These are phyloP conservation scores for Cordyceps tenuipes DNA, from an alignment of 2,329 filamentous ascomycete species.

Conservation along the genomic window DNA sequence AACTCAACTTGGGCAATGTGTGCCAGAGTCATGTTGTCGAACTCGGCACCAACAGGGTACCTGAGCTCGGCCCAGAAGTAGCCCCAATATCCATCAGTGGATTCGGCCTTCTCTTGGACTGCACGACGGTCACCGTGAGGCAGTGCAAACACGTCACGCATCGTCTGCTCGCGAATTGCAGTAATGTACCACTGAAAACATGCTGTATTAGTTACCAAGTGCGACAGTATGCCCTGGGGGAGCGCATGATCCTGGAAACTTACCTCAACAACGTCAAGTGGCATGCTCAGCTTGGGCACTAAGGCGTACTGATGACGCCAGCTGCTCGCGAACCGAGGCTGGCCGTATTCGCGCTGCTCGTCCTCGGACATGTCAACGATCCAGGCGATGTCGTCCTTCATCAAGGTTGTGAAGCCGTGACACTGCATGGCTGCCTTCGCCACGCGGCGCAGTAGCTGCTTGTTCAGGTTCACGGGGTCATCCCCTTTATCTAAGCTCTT, in stretches of 20 bases:
- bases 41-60: constrained; percentile 30
- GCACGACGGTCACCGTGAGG: constrained; percentile 33
- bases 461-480: constrained; percentile 39
- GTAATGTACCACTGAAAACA: constrained; percentile 45
- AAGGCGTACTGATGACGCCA: constrained; percentile 49
- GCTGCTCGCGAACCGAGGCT: constrained; percentile 37
- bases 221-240: neutral
- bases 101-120: constrained; percentile 24
- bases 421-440: constrained; percentile 45
- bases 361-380: constrained; percentile 28
- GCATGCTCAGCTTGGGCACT: constrained; percentile 37
- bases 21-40: constrained; percentile 41
- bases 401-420: constrained; percentile 50
- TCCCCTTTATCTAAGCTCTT: constrained; percentile 31
- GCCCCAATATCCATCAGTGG: constrained; percentile 41
- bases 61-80: constrained; percentile 42
- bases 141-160: constrained; percentile 29
- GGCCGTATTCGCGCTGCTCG: constrained; percentile 32
- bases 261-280: constrained; percentile 49
- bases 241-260: constrained; percentile 15
- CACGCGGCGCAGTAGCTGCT: constrained; percentile 45
- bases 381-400: constrained; percentile 51
- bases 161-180: constrained; percentile 45
- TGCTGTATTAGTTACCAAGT: neutral
- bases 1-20: constrained; percentile 40